Percentiles rank a stretch among this genome's conserved stretches.
phyloP scores from a whole-genome alignment of 331 rosid species.

The Pyrus hybrid region DNA sequence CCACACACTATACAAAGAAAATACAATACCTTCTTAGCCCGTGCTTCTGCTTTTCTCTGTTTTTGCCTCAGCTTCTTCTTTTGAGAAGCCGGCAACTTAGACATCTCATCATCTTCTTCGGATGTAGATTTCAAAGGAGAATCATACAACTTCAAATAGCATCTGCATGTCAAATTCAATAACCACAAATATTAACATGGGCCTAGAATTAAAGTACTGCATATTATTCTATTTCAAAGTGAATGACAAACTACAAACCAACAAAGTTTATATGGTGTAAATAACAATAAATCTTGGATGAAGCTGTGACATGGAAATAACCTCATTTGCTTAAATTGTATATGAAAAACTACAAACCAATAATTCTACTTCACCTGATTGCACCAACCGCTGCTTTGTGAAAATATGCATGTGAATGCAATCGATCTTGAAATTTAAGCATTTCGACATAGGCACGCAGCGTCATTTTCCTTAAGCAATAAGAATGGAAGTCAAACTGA shows the following conservation, averaged over 20 bases:
- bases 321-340: neutral
- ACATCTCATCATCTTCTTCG: conserved; percentile 73
- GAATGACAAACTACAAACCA: neutral
- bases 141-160: conserved; percentile 82
- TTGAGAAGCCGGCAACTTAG: conserved; percentile 87
- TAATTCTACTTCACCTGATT: conserved; percentile 46
- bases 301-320: neutral
- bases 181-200: neutral
- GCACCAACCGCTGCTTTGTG: conserved; percentile 97
- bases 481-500: conserved; percentile 97
- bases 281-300: neutral
- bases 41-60: conserved; percentile 92
- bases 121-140: conserved; percentile 70
- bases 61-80: conserved; percentile 95
- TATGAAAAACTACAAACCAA: too few relatives aligned
- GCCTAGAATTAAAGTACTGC: neutral
- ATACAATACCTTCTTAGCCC: conserved; percentile 77
- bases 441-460: conserved; percentile 86
- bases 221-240: neutral
- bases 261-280: neutral
- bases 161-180: conserved; percentile 45
- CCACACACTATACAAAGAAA: conserved; percentile 14
- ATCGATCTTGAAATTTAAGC: conserved; percentile 95
- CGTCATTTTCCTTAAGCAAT: conserved; percentile 98
- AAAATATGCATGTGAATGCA: conserved; percentile 88